Conservation (phyloP, 2,329 filamentous ascomycete genomes). For the Curvularia lunata region DNA sequence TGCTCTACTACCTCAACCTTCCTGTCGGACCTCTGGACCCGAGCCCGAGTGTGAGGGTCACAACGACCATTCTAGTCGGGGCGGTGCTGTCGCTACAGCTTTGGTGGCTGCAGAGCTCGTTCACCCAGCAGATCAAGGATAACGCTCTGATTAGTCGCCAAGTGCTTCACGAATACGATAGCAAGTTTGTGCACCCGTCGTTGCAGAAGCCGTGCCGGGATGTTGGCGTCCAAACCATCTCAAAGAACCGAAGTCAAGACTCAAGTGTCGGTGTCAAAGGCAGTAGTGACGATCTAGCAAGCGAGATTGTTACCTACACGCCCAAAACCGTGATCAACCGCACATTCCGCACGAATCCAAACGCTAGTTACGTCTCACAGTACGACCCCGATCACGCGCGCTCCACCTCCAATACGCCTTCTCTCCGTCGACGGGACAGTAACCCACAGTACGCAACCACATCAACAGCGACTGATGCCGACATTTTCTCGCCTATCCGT, state of each 20-base stretch:
- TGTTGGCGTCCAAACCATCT: constrained; percentile 77
- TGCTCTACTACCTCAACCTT: constrained; percentile 87
- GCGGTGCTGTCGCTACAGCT: constrained; percentile 78
- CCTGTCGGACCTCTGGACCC: constrained; percentile 78
- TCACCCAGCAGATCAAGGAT: constrained; percentile 86
- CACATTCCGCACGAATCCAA: constrained; percentile 80
- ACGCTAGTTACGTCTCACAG: constrained; percentile 77
- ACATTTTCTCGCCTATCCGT: constrained; percentile 57
- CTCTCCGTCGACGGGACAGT: constrained; percentile 27
- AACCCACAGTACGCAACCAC: constrained; percentile 45
- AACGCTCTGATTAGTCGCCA: constrained; percentile 83
- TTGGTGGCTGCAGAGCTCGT: constrained; percentile 72
- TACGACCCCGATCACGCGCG: constrained; percentile 68
- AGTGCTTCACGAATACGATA: constrained; percentile 93
- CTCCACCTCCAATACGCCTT: constrained; percentile 36
- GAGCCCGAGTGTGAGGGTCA: constrained; percentile 82
- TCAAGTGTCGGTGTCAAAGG: constrained; percentile 49
- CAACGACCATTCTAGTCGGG: constrained; percentile 80
- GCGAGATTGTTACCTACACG: constrained; percentile 66
- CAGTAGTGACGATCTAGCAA: constrained; percentile 51
- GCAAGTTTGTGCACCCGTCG: constrained; percentile 89
- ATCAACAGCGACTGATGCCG: constrained; percentile 46
- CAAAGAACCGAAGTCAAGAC: constrained; percentile 43
- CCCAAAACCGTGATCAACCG: constrained; percentile 69
- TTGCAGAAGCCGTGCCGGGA: constrained; percentile 80